phyloP scores from a whole-genome alignment of 441 rosid species.

The Euphorbia schlechtendalii region DNA sequence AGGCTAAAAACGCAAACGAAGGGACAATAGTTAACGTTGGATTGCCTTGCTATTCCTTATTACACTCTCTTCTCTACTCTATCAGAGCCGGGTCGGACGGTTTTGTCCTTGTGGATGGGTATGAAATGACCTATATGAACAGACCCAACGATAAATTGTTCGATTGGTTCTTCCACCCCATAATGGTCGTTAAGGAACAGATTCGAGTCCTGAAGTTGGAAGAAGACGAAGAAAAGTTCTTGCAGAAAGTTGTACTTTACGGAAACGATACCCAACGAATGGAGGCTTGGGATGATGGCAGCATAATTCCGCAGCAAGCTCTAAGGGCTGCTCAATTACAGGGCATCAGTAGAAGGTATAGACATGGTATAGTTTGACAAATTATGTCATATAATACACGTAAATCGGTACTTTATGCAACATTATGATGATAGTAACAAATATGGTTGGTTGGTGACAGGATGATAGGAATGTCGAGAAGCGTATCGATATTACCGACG shows the following conservation, averaged over 20 bases:
- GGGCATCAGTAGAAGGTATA: slow-evolving; percentile 87
- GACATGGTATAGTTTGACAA: too few species aligned
- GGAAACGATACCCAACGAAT: slow-evolving; percentile 41
- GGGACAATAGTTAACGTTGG: slow-evolving; percentile 46
- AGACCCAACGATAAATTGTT: slow-evolving; percentile 64
- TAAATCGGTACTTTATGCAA: too few species aligned
- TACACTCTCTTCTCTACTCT: slow-evolving; percentile 51
- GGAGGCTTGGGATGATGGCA: slow-evolving; percentile 53
- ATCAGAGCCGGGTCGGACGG: slow-evolving; percentile 57
- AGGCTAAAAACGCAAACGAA: slow-evolving; percentile 44
- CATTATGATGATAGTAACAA: not conserved
- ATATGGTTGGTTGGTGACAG: slow-evolving; percentile 22
- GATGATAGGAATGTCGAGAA: slow-evolving; percentile 64
- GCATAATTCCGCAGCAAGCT: slow-evolving; percentile 39
- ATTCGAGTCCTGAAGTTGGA: slow-evolving; percentile 46
- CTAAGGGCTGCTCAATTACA: slow-evolving; percentile 72
- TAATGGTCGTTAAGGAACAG: slow-evolving; percentile 72
- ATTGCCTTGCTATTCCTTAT: slow-evolving; percentile 52
- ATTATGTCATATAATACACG: too few species aligned
- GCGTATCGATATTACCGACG: slow-evolving; percentile 62
- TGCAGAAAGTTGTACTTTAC: slow-evolving; percentile 54
- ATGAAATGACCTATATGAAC: slow-evolving; percentile 56
- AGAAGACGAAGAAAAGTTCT: slow-evolving; percentile 51
- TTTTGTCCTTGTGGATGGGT: slow-evolving; percentile 46
- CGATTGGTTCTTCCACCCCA: slow-evolving; percentile 78